Base-by-base conservation (phyloP, 2,329 filamentous ascomycete genomes). In the Botrytis squamosa region DNA sequence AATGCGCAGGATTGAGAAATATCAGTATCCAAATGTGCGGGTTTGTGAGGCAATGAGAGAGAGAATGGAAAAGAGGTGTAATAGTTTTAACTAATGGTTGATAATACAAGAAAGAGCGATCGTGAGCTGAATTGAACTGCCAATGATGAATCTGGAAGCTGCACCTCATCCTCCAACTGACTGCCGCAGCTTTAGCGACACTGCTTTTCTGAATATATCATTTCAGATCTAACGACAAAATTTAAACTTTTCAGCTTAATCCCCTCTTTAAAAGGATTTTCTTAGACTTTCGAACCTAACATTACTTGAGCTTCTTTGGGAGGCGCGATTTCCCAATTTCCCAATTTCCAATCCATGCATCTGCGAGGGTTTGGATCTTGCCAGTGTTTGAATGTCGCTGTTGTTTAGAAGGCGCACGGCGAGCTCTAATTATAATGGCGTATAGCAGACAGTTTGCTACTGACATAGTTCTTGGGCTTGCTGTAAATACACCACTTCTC, bases 1-100 rank as follows among this genome's bases (percentile, higher is more conserved):
- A 38, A 66, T 72, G 60, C 49, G 46, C 59, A 42, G 46, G 38
- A 40, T 40, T 40, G n/a, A 66, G 38, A 46, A 44, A 36, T 60
- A 60, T 36, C 55, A 46, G 38, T 72, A 72, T 72, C 70, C 70
- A 72, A 57, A 33, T 57, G 10, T 57, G 49, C 38, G 18, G 20
- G 7, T 14, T 44, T 29, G 1, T 7, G n/a, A 57, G 6, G 20
- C 5, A 42, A n/a, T 1, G 4, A 49, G 38, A 33, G 10, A n/a
- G 22, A 25, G 25, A 25, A 18, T 22, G 40, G 3, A 16, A 22
- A 22, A 33, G n/a, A 25, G 36, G 29, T 57, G 18, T 57, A 42
- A 20, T 44, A 9, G 9, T 25, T 42, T 6, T 40, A 42, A 42
- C 3, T 33, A n/a, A 4, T 57, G 20, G 2, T 33, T 44, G 25